Conservation (phyloP, 768 basidiomycete genomes). For the Tulasnella sp. region DNA sequence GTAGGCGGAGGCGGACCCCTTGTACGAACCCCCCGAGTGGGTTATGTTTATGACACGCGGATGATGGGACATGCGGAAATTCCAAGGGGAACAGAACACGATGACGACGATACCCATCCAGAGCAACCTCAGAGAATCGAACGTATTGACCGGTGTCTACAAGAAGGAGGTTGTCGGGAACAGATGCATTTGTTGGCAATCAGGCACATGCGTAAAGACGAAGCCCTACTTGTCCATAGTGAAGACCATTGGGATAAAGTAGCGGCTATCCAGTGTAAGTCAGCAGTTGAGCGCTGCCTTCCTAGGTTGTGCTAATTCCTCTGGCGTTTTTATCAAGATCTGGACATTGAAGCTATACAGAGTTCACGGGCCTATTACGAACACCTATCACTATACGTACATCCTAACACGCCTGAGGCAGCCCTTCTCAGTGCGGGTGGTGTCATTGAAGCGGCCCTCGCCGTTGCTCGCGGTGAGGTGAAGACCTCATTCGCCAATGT, state of each 20-base stretch:
- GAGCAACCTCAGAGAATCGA: constrained; percentile 67
- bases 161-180: constrained; percentile 42
- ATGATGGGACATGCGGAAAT: constrained; percentile 65
- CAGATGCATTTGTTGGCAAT: constrained; percentile 73
- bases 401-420: constrained; percentile 67
- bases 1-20: no score
- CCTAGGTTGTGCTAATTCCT: no score
- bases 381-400: constrained; percentile 83
- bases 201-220: constrained; percentile 57
- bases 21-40: constrained; percentile 36
- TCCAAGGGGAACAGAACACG: constrained; percentile 35
- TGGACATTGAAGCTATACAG: constrained; percentile 60
- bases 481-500: constrained; percentile 90
- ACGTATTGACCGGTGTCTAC: constrained; percentile 55
- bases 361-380: constrained; percentile 78
- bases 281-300: constrained; percentile 4
- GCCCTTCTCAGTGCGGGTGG: constrained; percentile 89
- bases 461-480: constrained; percentile 69
- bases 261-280: constrained; percentile 66
- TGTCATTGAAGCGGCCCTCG: constrained; percentile 78
- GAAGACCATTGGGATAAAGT: constrained; percentile 90
- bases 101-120: constrained; percentile 41
- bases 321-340: no score
- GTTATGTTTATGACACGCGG: constrained; percentile 72
- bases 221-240: constrained; percentile 81